Evolutionary conservation across 2,329 filamentous ascomycete genomes (phyloP).

Genomic region (Aureobasidium sp.): DNA sequence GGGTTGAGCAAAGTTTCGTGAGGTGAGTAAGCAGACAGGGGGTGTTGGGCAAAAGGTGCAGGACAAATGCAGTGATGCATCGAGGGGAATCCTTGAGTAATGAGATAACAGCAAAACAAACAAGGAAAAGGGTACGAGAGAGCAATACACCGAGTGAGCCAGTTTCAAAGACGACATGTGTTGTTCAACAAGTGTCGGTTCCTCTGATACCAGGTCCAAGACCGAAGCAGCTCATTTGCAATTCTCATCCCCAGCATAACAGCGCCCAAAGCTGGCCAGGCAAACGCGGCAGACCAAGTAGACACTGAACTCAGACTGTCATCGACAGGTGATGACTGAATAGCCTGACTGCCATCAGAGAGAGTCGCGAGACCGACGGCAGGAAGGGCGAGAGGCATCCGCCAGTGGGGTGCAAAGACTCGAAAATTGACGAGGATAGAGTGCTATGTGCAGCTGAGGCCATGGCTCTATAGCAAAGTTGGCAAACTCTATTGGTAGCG

Average conservation of each 20-base stretch:
- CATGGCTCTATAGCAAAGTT: background rate
- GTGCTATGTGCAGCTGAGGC: background rate
- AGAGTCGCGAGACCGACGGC: too few species aligned
- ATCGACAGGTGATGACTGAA: too few species aligned
- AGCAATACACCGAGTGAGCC: background rate
- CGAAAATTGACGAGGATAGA: too few species aligned
- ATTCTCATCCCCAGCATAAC: background rate
- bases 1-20: background rate
- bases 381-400: too few species aligned
- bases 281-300: background rate
- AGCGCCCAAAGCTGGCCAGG: background rate
- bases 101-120: background rate
- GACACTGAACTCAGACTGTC: background rate
- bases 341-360: too few species aligned
- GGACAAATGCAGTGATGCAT: slow-evolving; percentile 12
- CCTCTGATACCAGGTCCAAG: background rate
- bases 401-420: too few species aligned
- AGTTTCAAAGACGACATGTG: background rate
- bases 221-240: background rate
- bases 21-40: slow-evolving; percentile 1
- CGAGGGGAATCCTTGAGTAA: background rate
- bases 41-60: slow-evolving; percentile 1
- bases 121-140: background rate
- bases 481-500: slow-evolving; percentile 4
- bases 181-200: background rate